Percentiles rank a stretch among this genome's conserved stretches.
Conservation (phyloP, 768 basidiomycete genomes). For the Hericium erinaceus region DNA sequence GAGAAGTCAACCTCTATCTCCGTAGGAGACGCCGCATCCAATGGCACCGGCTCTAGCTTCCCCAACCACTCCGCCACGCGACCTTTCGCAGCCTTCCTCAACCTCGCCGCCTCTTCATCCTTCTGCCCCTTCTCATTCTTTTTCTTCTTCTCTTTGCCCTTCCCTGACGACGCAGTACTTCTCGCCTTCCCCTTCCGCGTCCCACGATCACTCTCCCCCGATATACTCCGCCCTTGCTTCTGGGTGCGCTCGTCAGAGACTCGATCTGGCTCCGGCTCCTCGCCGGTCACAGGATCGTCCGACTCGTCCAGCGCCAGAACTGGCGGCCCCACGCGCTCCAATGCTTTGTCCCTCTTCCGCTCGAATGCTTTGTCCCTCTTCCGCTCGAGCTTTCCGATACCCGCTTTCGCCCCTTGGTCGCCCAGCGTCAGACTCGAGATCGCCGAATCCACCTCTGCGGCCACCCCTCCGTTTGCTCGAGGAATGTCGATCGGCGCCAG, state of each 20-base stretch:
- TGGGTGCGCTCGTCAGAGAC: conserved; percentile 11
- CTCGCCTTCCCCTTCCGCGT: conserved; percentile 12
- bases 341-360: background rate
- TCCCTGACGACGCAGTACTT: conserved; percentile 3
- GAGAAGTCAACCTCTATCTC: background rate
- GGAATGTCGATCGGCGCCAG: conserved; percentile 25
- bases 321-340: background rate
- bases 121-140: conserved; percentile 17
- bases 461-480: conserved; percentile 1
- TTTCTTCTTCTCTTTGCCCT: conserved; percentile 17
- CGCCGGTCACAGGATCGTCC: background rate
- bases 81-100: conserved; percentile 48
- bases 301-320: background rate
- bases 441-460: conserved; percentile 28
- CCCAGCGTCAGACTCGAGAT: conserved; percentile 37
- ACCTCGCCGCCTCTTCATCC: conserved; percentile 27
- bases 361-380: background rate
- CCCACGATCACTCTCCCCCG: conserved; percentile 11
- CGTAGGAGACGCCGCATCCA: too few relatives aligned
- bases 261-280: background rate
- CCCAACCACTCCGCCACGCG: conserved; percentile 76
- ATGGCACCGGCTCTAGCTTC: conserved; percentile 37
- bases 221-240: conserved; percentile 6
- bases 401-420: conserved; percentile 27
- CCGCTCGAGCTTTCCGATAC: conserved; percentile 10